Evolutionary conservation across 2,329 filamentous ascomycete genomes (phyloP).

Genomic region (Monilinia fructicola): DNA sequence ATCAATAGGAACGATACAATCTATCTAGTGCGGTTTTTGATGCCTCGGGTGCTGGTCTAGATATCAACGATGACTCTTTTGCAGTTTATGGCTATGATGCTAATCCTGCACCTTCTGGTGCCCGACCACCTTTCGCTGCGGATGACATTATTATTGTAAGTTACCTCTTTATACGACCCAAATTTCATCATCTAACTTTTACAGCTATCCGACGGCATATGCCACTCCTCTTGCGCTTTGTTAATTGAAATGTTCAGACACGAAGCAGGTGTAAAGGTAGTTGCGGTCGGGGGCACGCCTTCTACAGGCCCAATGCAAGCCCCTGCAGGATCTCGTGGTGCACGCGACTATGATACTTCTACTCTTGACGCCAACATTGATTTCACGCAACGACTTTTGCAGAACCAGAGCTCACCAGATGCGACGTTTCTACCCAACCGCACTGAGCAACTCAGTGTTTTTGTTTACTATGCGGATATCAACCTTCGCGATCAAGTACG

Average conservation of each 20-base stretch:
- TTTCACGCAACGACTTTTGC: constrained; percentile 32
- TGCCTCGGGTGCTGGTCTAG: constrained; percentile 24
- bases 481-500: constrained; percentile 46
- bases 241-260: constrained; percentile 56
- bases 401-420: constrained; percentile 23
- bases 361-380: constrained; percentile 31
- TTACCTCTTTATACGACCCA: neutral
- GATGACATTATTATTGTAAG: constrained; percentile 44
- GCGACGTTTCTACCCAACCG: constrained; percentile 34
- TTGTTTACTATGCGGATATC: constrained; percentile 41
- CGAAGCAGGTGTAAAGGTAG: constrained; percentile 53
- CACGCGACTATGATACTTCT: constrained; percentile 40
- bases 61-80: constrained; percentile 30
- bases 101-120: constrained; percentile 30
- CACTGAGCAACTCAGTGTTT: constrained; percentile 24
- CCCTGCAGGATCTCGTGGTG: constrained; percentile 52
- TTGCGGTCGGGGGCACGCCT: constrained; percentile 53
- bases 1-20: constrained; percentile 33
- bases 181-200: constrained; percentile 39
- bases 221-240: constrained; percentile 58
- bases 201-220: constrained; percentile 56
- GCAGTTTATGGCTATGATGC: constrained; percentile 38
- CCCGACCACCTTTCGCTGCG: constrained; percentile 41
- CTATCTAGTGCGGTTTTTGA: constrained; percentile 33
- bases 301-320: constrained; percentile 52